Base-by-base conservation (phyloP, 345 rosid genomes). In the Salix dunnii region DNA sequence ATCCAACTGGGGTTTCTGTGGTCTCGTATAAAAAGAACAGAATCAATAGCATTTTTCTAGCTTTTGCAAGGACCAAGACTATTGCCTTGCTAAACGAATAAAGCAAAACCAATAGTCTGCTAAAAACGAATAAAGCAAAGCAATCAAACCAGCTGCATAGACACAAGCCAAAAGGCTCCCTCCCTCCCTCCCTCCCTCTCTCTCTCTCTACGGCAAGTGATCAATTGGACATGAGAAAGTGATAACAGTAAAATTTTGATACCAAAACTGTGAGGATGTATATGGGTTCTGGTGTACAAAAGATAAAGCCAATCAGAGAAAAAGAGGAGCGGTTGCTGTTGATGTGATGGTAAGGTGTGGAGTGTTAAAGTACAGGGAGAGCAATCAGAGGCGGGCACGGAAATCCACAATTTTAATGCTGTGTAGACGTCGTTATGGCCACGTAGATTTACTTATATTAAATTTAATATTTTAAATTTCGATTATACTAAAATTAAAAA, bases 51-150 rank as follows among this genome's bases (percentile, higher is more conserved):
- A 75, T n/a, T 66, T 68, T 68, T n/a, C 71, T 42, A 58, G 85
- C 86, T 82, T 85, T 85, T 76, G 79, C 65, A 55, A 76, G 81
- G 82, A 75, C 79, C 88, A 80, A 83, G 81, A 62, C 80, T 68
- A 53, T 78, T 62, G 53, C 71, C 43, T 36, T 27, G 27, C 18
- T 12, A 14, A 28, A 79, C 69, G 84, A 85, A 83, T 81, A 87
- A 87, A 87, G 85, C 82, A 76, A 73, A 42, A 2, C 46, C 46
- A 42, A 11, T 42, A 42, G 53, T 31, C 43, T 16, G 27, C 27
- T n/a, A 58, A 25, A 25, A 58, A 58, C 63, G 63, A 58, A 58
- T 58, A 58, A 58, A 58, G 63, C 63, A 23, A 58, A 58, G 14
- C 63, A n/a, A 58, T n/a, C 63, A 10, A 58, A 23, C 63, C 28